Evolutionary conservation across 1,284 basidiomycete genomes (phyloP).

Genomic region (Nidula niveotomentosa): DNA sequence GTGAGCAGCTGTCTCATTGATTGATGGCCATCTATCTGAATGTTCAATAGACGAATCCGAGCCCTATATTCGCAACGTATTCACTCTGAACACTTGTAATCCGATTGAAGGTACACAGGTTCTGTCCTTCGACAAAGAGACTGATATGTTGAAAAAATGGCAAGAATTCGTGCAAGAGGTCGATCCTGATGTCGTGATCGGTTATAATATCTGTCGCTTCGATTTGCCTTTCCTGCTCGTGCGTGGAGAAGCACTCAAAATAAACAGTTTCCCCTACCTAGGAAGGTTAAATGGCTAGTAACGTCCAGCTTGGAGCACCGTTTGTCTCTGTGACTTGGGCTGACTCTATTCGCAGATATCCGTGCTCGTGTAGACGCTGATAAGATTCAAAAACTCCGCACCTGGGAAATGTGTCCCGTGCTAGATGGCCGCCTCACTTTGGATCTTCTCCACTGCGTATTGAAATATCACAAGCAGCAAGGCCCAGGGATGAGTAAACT

Average conservation of each 20-base stretch:
- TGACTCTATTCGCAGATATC: too few species aligned
- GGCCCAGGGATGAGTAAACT: constrained; percentile 72
- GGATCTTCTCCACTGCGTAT: constrained; percentile 88
- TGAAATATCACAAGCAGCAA: constrained; percentile 79
- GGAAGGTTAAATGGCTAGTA: too few species aligned
- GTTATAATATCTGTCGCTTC: constrained; percentile 87
- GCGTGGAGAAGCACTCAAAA: constrained; percentile 73
- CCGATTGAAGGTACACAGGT: constrained; percentile 89
- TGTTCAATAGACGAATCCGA: constrained; percentile 62
- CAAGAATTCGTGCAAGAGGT: constrained; percentile 76
- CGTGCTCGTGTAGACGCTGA: too few species aligned
- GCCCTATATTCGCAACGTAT: constrained; percentile 87
- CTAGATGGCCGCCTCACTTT: constrained; percentile 75
- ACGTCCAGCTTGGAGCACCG: too few species aligned
- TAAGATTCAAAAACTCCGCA: too few species aligned
- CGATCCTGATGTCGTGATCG: constrained; percentile 88
- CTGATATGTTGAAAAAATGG: constrained; percentile 71
- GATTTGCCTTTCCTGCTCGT: constrained; percentile 89
- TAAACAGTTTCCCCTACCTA: constrained; percentile 38
- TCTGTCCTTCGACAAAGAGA: constrained; percentile 72
- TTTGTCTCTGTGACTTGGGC: not conserved
- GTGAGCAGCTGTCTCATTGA: constrained; percentile 30
- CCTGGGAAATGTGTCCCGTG: too few species aligned
- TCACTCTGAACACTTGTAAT: constrained; percentile 84
- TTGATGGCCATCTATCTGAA: not conserved